A percentile compares a stretch with the other conserved stretches of the same genome.
Evolutionary conservation across 306 rosid species (phyloP).

Genomic region (Cyamopsis tetragonoloba): DNA sequence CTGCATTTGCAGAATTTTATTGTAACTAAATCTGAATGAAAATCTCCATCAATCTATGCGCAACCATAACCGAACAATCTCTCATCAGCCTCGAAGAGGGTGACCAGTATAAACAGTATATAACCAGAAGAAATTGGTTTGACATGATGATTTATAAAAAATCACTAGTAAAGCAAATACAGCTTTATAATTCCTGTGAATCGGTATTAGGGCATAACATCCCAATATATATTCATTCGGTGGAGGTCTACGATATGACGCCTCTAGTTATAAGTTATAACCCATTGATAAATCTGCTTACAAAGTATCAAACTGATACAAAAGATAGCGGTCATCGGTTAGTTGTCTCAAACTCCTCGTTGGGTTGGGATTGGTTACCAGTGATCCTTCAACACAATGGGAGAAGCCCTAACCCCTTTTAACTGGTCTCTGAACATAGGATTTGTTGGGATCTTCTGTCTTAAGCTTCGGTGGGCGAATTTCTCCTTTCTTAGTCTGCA

Average conservation of each 20-base stretch:
- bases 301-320: conserved; percentile 31
- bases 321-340: conserved; percentile 25
- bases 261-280: conserved; percentile 14
- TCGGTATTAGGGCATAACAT: neutral
- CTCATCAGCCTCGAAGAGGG: neutral
- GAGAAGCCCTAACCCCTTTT: conserved; percentile 64
- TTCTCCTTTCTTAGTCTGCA: conserved; percentile 93
- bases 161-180: neutral
- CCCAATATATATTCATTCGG: conserved; percentile 4
- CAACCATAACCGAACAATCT: neutral
- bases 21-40: neutral
- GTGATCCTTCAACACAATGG: neutral
- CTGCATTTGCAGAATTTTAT: neutral
- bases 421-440: conserved; percentile 95
- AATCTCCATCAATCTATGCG: neutral
- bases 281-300: conserved; percentile 29
- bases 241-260: conserved; percentile 22
- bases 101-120: neutral
- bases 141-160: neutral
- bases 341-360: conserved; percentile 12
- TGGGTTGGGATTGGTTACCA: neutral
- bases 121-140: neutral
- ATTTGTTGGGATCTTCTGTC: conserved; percentile 97
- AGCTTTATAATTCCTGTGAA: conserved; percentile 15
- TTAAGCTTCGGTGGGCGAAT: conserved; percentile 94